These are phyloP conservation scores for Darksidea phi DNA, from an alignment of 495 filamentous ascomycete species.

Conservation along the genomic window DNA sequence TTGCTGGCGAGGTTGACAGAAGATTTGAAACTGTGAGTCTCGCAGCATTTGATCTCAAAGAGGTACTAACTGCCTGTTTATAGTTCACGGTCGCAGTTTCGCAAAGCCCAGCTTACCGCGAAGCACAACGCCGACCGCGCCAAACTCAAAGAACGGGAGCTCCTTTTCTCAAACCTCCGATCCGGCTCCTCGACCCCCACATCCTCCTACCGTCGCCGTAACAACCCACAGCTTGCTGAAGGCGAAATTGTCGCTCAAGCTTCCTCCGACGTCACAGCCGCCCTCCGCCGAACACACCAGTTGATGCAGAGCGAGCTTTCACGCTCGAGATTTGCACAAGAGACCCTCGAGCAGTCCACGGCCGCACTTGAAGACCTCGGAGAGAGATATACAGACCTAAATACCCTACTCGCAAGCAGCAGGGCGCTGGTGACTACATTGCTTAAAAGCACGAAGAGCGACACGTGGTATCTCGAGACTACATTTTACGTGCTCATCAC, in stretches of 20 bases:
- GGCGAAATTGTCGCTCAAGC: constrained; percentile 69
- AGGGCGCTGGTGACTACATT: constrained; percentile 74
- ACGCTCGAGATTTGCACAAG: constrained; percentile 80
- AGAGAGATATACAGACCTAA: constrained; percentile 74
- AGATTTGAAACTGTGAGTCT: constrained; percentile 61
- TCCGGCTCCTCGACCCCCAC: constrained; percentile 40
- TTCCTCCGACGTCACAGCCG: constrained; percentile 77
- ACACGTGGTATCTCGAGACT: constrained; percentile 94
- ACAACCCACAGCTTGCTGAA: constrained; percentile 51
- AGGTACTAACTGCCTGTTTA: constrained; percentile 13
- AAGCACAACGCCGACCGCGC: constrained; percentile 72
- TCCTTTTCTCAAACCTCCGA: constrained; percentile 65
- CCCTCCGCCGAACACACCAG: constrained; percentile 79
- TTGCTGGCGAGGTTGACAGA: constrained; percentile 61
- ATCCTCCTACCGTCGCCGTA: constrained; percentile 19
- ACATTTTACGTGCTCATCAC: constrained; percentile 75
- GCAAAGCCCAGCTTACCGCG: constrained; percentile 79
- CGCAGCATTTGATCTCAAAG: constrained; percentile 4
- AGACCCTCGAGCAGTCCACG: constrained; percentile 78
- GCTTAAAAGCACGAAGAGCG: constrained; percentile 82
- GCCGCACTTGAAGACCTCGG: constrained; percentile 76
- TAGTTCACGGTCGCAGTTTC: constrained; percentile 73
- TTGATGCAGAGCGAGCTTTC: constrained; percentile 79
- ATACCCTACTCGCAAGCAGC: constrained; percentile 69
- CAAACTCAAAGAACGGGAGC: constrained; percentile 70